A percentile compares a stretch with the other conserved stretches of the same genome.
These are phyloP conservation scores for Sambucus nigra DNA, from an alignment of 129 eudicot species.

Conservation along the genomic window DNA sequence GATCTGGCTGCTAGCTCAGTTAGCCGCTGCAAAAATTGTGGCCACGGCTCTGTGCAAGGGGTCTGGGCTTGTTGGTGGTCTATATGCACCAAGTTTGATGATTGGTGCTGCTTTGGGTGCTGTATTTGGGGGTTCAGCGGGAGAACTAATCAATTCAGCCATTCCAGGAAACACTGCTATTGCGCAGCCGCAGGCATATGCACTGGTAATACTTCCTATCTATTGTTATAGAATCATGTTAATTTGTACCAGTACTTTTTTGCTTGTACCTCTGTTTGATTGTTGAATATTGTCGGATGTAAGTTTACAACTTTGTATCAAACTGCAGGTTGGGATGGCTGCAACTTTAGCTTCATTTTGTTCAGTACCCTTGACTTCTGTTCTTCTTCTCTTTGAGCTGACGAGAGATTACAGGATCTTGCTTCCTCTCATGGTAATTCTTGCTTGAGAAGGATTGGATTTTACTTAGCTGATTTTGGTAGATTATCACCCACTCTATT, in stretches of 20 bases:
- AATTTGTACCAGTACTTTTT: neutral
- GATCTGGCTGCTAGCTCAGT: conserved; percentile 86
- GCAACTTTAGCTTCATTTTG: conserved; percentile 97
- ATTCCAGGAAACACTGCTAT: conserved; percentile 90
- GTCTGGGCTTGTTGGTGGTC: conserved; percentile 94
- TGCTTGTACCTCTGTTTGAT: conserved; percentile 1
- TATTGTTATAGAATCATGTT: conserved; percentile 2
- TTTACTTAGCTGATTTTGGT: no score
- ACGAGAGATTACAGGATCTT: conserved; percentile 92
- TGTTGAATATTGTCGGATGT: conserved; percentile 1
- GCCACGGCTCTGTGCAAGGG: conserved; percentile 95
- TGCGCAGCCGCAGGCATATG: conserved; percentile 99
- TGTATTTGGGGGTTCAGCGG: conserved; percentile 93
- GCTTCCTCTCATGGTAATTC: conserved; percentile 95
- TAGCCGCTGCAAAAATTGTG: conserved; percentile 93
- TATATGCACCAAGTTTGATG: conserved; percentile 98
- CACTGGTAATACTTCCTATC: conserved; percentile 51
- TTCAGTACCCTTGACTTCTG: conserved; percentile 96
- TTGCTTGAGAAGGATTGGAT: conserved; percentile 2
- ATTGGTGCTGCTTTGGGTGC: conserved; percentile 99
- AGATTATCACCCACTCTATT: no score
- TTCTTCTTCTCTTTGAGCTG: conserved; percentile 91
- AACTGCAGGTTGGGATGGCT: conserved; percentile 94
- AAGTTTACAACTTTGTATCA: conserved; percentile 4
- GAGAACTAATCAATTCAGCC: conserved; percentile 72